These are phyloP conservation scores for Schizonepeta tenuifolia DNA, from an alignment of 257 asterid species.

Conservation along the genomic window DNA sequence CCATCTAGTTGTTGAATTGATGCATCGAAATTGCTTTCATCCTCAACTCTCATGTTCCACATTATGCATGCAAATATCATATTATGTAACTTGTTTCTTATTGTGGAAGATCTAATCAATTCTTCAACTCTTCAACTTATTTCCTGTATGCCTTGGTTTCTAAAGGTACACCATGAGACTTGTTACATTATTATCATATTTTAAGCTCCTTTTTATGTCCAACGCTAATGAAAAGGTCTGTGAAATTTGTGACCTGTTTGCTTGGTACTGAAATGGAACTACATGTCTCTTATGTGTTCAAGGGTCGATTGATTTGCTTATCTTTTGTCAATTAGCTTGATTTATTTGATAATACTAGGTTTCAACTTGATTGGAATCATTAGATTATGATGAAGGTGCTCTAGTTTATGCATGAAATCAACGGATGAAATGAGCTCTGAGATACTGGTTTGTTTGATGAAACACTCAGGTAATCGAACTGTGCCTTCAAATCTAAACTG, in stretches of 20 bases:
- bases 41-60: background rate
- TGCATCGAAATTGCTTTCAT: background rate
- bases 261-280: background rate
- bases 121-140: background rate
- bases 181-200: background rate
- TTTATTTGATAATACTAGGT: background rate
- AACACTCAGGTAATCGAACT: slow-evolving; percentile 49
- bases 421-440: background rate
- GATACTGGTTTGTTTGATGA: background rate
- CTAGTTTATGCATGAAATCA: slow-evolving; percentile 4
- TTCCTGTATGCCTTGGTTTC: background rate
- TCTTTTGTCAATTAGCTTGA: background rate
- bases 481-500: slow-evolving; percentile 67
- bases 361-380: slow-evolving; percentile 12
- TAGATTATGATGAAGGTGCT: background rate
- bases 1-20: no score
- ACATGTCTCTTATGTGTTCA: background rate
- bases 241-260: background rate
- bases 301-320: background rate
- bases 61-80: background rate
- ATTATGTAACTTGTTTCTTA: background rate
- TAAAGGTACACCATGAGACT: background rate
- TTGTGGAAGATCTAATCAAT: background rate
- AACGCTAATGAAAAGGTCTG: background rate
- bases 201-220: background rate